phyloP scores from a whole-genome alignment of 2,329 filamentous ascomycete genomes.

The Botrytis hyacinthi region DNA sequence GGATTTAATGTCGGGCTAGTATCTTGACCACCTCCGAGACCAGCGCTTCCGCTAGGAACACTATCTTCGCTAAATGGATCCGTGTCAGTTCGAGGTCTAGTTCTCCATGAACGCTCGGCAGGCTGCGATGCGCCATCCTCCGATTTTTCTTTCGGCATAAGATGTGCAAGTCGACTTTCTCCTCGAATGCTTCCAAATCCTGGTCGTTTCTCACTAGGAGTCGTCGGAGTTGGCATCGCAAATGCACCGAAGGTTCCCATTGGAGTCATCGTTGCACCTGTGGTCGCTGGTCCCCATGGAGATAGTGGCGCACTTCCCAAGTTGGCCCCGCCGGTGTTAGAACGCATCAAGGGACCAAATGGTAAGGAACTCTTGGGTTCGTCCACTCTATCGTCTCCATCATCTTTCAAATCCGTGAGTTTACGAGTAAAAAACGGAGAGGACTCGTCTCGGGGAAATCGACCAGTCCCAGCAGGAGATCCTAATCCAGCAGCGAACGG shows the following conservation, averaged over 20 bases:
- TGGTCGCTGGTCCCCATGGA: slow-evolving; percentile 45
- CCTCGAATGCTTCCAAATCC: slow-evolving; percentile 65
- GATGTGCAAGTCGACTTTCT: slow-evolving; percentile 81
- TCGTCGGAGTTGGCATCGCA: slow-evolving; percentile 59
- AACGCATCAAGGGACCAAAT: slow-evolving; percentile 52
- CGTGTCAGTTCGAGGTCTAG: slow-evolving; percentile 66
- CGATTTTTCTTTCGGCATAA: slow-evolving; percentile 73
- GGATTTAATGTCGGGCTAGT: slow-evolving; percentile 52
- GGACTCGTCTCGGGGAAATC: slow-evolving; percentile 62
- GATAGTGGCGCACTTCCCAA: slow-evolving; percentile 46
- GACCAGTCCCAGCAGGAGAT: slow-evolving; percentile 59
- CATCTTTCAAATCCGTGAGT: slow-evolving; percentile 51
- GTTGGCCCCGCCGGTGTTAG: slow-evolving; percentile 51
- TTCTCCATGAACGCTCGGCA: slow-evolving; percentile 56
- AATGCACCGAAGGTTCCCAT: slow-evolving; percentile 92
- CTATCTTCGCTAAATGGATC: slow-evolving; percentile 72
- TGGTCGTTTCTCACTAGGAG: slow-evolving; percentile 67
- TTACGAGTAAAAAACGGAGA: slow-evolving; percentile 59
- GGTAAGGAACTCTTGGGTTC: slow-evolving; percentile 42
- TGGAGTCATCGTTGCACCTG: slow-evolving; percentile 63
- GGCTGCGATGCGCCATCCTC: slow-evolving; percentile 60
- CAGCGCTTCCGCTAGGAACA: slow-evolving; percentile 63
- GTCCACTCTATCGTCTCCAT: slow-evolving; percentile 52
- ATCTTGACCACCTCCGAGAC: slow-evolving; percentile 73
- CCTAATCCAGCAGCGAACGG: slow-evolving; percentile 46